Conservation (phyloP, 2,329 filamentous ascomycete genomes). For the Sporothrix humicola region DNA sequence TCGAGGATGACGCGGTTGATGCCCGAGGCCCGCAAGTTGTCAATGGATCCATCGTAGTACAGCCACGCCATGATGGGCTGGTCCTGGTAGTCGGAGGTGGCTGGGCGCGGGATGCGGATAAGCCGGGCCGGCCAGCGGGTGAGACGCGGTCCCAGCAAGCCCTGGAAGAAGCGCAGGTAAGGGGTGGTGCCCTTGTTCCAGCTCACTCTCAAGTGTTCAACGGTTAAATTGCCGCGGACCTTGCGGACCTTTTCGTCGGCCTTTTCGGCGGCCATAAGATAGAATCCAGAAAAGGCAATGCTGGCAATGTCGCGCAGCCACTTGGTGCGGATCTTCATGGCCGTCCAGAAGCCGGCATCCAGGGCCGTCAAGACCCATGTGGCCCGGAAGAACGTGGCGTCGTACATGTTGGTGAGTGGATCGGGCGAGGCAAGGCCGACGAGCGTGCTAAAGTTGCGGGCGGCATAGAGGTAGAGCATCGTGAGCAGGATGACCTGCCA, state of each 20-base stretch:
- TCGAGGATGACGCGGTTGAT: conserved; percentile 78
- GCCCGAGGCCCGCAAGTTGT: conserved; percentile 65
- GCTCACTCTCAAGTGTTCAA: conserved; percentile 87
- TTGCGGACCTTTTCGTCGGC: conserved; percentile 97
- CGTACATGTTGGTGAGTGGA: conserved; percentile 92
- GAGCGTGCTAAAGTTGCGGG: conserved; percentile 91
- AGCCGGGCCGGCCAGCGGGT: conserved; percentile 81
- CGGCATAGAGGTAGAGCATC: conserved; percentile 87
- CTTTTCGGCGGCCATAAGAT: conserved; percentile 88
- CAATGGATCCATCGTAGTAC: conserved; percentile 87
- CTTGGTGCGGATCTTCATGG: conserved; percentile 83
- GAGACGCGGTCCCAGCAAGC: conserved; percentile 75
- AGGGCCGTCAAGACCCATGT: conserved; percentile 96
- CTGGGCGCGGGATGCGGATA: conserved; percentile 82
- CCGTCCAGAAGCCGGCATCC: conserved; percentile 97
- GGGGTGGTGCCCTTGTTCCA: conserved; percentile 96
- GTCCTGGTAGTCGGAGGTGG: conserved; percentile 79
- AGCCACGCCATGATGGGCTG: conserved; percentile 80
- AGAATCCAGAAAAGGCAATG: conserved; percentile 85
- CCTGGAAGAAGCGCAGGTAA: conserved; percentile 76
- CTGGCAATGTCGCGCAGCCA: conserved; percentile 83
- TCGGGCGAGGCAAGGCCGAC: conserved; percentile 91
- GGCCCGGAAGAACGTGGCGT: conserved; percentile 87
- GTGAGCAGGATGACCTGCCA: conserved; percentile 91
- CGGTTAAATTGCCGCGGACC: conserved; percentile 81